phyloP scores from a whole-genome alignment of 306 rosid species.

The Arachis hypogaea region DNA sequence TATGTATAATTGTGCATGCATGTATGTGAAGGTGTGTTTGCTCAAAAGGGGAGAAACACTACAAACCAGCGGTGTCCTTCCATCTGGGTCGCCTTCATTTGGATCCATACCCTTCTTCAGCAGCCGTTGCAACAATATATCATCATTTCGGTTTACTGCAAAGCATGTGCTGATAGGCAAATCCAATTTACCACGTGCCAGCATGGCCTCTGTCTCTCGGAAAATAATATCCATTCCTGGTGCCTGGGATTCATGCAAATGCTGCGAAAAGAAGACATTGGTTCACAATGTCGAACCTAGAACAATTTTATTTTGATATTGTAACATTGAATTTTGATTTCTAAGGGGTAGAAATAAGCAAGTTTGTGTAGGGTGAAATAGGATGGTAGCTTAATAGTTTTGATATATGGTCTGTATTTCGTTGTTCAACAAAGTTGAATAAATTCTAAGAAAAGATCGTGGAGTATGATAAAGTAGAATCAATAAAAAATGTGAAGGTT shows the following conservation, averaged over 20 bases:
- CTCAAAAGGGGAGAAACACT: conserved; percentile 14
- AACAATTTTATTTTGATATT: not conserved
- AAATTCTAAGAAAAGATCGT: not conserved
- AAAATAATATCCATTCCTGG: conserved; percentile 54
- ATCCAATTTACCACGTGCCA: conserved; percentile 61
- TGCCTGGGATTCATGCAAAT: conserved; percentile 47
- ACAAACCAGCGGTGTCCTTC: conserved; percentile 67
- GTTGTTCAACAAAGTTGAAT: not conserved
- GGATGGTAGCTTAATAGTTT: not conserved
- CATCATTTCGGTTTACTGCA: conserved; percentile 64
- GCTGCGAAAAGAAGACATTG: conserved; percentile 43
- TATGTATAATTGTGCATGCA: not conserved
- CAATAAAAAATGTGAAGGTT: not conserved
- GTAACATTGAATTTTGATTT: not conserved
- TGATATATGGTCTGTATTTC: not conserved
- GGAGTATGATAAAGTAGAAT: not conserved
- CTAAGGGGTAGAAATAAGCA: not conserved
- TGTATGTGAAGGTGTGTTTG: not conserved
- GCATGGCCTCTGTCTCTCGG: conserved; percentile 58
- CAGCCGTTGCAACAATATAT: conserved; percentile 54
- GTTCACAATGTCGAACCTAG: not conserved
- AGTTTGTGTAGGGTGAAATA: not conserved
- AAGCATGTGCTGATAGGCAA: conserved; percentile 67
- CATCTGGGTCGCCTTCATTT: conserved; percentile 58
- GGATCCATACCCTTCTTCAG: conserved; percentile 66